Conservation (phyloP, 768 basidiomycete species). For the Mycena sanguinolenta region DNA sequence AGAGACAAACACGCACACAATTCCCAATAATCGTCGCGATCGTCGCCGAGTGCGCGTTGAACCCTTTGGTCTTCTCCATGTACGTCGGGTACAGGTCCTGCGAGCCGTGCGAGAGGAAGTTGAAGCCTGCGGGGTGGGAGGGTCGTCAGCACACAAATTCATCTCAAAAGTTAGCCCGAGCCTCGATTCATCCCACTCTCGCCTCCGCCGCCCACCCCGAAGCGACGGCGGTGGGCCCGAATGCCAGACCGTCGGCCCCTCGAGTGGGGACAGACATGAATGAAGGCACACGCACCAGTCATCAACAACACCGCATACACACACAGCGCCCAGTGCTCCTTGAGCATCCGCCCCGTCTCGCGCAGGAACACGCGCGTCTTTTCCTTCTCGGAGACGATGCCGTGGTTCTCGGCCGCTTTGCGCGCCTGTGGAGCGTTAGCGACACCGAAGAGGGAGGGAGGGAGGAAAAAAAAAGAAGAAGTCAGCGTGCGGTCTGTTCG, state of each 20-base stretch:
- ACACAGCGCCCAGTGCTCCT: slow-evolving; percentile 83
- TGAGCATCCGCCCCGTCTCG: slow-evolving; percentile 84
- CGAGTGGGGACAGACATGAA: too few species aligned
- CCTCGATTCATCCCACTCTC: too few species aligned
- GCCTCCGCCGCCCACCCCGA: too few species aligned
- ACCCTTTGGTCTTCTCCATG: slow-evolving; percentile 71
- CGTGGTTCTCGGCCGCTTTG: slow-evolving; percentile 37
- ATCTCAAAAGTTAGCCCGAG: too few species aligned
- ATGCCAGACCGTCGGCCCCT: too few species aligned
- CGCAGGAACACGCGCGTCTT: slow-evolving; percentile 81
- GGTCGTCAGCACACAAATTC: too few species aligned
- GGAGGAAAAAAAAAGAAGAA: too few species aligned
- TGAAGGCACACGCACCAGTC: slow-evolving; percentile 58
- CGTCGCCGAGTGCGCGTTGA: slow-evolving; percentile 69
- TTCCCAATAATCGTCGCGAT: slow-evolving; percentile 87
- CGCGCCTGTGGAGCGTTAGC: slow-evolving; percentile 31
- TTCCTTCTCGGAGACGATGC: slow-evolving; percentile 46
- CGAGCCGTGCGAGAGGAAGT: slow-evolving; percentile 69
- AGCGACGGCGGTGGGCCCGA: too few species aligned
- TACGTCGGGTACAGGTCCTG: slow-evolving; percentile 88
- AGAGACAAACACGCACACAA: slow-evolving; percentile 54
- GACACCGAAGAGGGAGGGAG: slow-evolving; percentile 13
- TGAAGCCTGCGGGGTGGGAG: background rate
- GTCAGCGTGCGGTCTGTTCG: too few species aligned
- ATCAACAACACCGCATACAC: slow-evolving; percentile 89